Evolutionary conservation across 441 rosid genomes (phyloP).

Genomic region (Flueggea neowawraea): DNA sequence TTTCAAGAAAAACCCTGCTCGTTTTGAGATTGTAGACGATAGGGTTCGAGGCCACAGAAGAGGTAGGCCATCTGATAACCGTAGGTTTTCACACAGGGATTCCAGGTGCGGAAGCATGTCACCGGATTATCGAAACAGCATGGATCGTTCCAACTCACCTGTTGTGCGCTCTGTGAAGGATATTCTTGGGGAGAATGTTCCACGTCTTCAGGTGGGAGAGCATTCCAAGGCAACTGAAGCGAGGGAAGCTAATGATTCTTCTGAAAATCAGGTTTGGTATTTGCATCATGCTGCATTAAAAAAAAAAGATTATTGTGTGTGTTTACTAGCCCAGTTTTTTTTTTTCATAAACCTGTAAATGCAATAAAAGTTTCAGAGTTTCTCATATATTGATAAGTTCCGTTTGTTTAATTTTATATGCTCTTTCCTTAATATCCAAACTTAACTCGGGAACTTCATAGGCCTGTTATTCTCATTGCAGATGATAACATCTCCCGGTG

Average conservation of each 20-base stretch:
- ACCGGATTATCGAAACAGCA: conserved; percentile 34
- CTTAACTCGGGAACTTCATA: not conserved
- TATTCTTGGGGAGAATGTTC: conserved; percentile 28
- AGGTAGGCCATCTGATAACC: conserved; percentile 32
- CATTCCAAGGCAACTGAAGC: conserved; percentile 26
- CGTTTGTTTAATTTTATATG: not conserved
- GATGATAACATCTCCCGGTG: conserved; percentile 30
- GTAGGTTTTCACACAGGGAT: conserved; percentile 27
- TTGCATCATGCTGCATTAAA: not conserved
- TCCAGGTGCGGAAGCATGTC: conserved; percentile 38
- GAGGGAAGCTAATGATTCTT: conserved; percentile 34
- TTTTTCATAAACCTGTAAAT: too few species aligned
- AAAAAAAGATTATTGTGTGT: not conserved
- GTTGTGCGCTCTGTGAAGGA: conserved; percentile 34
- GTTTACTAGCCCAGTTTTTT: not conserved
- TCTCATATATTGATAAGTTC: too few species aligned
- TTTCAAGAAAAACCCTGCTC: conserved; percentile 44
- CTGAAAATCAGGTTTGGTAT: conserved; percentile 34
- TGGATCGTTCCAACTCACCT: conserved; percentile 24
- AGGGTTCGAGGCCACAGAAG: conserved; percentile 55
- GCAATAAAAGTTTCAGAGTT: too few species aligned
- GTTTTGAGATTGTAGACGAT: conserved; percentile 87
- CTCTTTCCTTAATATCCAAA: not conserved
- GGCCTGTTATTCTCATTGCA: conserved; percentile 21
- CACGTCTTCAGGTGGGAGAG: conserved; percentile 21